A percentile compares a stretch with the other conserved stretches of the same genome.
These are phyloP conservation scores for Apocynum venetum DNA, from an alignment of 257 asterid genomes.

Conservation along the genomic window DNA sequence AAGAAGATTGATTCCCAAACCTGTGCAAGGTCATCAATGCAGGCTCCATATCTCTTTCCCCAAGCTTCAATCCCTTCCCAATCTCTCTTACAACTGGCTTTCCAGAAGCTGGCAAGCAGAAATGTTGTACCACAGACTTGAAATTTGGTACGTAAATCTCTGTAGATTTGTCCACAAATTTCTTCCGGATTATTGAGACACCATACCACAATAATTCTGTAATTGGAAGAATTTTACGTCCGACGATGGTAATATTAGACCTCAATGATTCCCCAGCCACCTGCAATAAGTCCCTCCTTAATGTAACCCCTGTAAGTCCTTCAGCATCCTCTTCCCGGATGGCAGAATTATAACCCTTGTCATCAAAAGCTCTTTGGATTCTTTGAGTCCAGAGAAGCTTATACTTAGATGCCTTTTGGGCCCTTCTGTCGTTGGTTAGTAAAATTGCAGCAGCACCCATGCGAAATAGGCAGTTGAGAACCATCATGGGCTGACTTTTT, in stretches of 20 bases:
- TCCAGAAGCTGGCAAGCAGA: slow-evolving; percentile 76
- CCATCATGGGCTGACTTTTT: slow-evolving; percentile 50
- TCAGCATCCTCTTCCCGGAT: slow-evolving; percentile 66
- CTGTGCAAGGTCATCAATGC: slow-evolving; percentile 59
- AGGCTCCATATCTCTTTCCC: slow-evolving; percentile 36
- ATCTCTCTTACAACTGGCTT: slow-evolving; percentile 63
- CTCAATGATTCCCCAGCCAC: slow-evolving; percentile 71
- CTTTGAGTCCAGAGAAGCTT: slow-evolving; percentile 45
- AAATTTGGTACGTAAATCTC: slow-evolving; percentile 68
- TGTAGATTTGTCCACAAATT: slow-evolving; percentile 31
- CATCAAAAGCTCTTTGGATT: slow-evolving; percentile 71
- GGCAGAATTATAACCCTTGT: slow-evolving; percentile 54
- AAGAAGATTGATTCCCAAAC: slow-evolving; percentile 53
- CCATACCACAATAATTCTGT: slow-evolving; percentile 43
- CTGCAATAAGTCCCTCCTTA: slow-evolving; percentile 52
- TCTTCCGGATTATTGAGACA: slow-evolving; percentile 34
- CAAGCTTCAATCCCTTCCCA: slow-evolving; percentile 27
- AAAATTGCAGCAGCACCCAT: slow-evolving; percentile 74
- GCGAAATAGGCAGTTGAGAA: slow-evolving; percentile 67
- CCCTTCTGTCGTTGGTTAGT: slow-evolving; percentile 44
- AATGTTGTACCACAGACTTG: slow-evolving; percentile 61
- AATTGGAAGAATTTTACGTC: slow-evolving; percentile 47
- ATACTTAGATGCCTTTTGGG: slow-evolving; percentile 41
- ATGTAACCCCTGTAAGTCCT: slow-evolving; percentile 68
- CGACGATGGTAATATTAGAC: slow-evolving; percentile 52